Evolutionary conservation across 208 protist species (phyloP).

Genomic region (Crithidia acanthocephali): DNA sequence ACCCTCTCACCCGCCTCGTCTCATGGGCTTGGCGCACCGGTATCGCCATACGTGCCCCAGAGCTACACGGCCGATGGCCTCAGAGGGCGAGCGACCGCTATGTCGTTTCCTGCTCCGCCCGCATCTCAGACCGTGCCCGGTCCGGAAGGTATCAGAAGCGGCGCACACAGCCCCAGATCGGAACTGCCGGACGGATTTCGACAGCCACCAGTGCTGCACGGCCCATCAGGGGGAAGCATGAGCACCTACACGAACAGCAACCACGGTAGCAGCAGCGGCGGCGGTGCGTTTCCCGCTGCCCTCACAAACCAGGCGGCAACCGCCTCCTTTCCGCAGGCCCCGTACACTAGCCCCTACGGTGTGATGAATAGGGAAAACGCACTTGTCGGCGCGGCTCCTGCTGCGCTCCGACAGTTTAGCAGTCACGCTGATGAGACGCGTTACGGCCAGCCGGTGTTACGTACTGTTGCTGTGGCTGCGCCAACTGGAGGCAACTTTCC

Average conservation of each 20-base stretch:
- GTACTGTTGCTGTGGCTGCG: neutral
- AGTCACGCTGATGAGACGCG: neutral
- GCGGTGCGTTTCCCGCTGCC: no score
- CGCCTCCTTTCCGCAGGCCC: no score
- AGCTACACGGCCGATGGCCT: neutral
- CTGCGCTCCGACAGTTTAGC: neutral
- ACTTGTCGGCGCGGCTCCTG: no score
- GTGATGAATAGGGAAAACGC: neutral
- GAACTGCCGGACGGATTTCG: neutral
- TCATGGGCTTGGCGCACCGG: neutral
- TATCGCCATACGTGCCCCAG: neutral
- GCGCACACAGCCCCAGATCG: neutral
- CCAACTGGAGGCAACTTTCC: no score
- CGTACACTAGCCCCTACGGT: no score
- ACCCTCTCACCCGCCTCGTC: neutral
- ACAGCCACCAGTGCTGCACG: neutral
- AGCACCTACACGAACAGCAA: neutral
- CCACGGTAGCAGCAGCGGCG: neutral
- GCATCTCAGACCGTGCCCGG: neutral
- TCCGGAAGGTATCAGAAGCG: neutral
- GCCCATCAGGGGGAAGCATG: neutral
- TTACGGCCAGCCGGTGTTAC: neutral
- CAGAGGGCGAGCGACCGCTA: neutral
- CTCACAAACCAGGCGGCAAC: no score
- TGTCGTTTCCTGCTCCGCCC: slow-evolving; percentile 9